Evolutionary conservation across 768 basidiomycete genomes (phyloP).

Genomic region (Dacryopinax spathularia): DNA sequence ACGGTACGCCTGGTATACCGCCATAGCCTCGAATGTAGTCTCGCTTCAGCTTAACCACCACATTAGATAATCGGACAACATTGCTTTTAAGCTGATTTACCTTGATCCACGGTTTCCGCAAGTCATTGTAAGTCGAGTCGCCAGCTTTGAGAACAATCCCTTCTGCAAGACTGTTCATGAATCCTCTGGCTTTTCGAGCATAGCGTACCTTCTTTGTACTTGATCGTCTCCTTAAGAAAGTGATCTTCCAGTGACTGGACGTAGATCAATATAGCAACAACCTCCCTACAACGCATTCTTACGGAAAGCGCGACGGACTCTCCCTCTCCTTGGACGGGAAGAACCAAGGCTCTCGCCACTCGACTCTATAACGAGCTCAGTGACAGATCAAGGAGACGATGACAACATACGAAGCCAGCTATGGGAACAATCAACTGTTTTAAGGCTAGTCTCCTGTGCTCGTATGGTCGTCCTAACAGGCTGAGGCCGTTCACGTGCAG

Average conservation of each 20-base stretch:
- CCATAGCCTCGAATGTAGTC: slow-evolving; percentile 81
- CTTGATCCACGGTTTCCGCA: slow-evolving; percentile 65
- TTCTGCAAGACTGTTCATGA: slow-evolving; percentile 18
- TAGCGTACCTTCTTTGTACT: slow-evolving; percentile 41
- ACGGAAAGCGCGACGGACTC: not conserved
- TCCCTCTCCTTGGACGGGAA: not conserved
- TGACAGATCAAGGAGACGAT: not conserved
- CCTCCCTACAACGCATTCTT: not conserved
- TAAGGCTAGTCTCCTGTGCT: slow-evolving; percentile 43
- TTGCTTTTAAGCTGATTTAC: slow-evolving; percentile 20
- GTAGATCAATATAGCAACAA: not conserved
- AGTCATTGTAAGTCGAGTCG: slow-evolving; percentile 52
- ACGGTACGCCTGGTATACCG: too few species aligned
- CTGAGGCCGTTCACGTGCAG: slow-evolving; percentile 51
- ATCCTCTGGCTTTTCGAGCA: not conserved
- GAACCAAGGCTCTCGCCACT: slow-evolving; percentile 1
- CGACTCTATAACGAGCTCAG: not conserved
- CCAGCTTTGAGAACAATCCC: slow-evolving; percentile 63
- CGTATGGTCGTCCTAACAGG: slow-evolving; percentile 43
- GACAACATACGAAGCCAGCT: slow-evolving; percentile 37
- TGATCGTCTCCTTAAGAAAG: slow-evolving; percentile 40
- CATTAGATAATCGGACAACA: not conserved
- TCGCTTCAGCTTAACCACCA: slow-evolving; percentile 41
- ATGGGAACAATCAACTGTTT: slow-evolving; percentile 40
- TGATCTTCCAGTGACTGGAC: slow-evolving; percentile 25